A percentile compares a stretch with the other conserved stretches of the same genome.
phyloP scores from a whole-genome alignment of 1,284 basidiomycete species.

The Pseudozyma tsukubaensis region DNA sequence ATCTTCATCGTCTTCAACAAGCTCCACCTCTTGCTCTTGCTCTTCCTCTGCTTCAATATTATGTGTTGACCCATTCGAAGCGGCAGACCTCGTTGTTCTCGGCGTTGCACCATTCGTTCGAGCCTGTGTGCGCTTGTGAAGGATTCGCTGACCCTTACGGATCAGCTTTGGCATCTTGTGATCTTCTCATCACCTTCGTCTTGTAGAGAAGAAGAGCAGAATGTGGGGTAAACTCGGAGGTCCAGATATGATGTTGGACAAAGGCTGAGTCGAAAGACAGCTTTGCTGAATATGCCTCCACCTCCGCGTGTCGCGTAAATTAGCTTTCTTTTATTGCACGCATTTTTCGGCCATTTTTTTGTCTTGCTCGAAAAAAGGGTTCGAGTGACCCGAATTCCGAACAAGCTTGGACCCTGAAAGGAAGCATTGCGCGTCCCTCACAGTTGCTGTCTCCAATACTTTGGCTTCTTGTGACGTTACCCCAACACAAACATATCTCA shows the following conservation, averaged over 20 bases:
- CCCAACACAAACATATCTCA: conserved; percentile 1
- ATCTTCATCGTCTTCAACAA: conserved; percentile 3
- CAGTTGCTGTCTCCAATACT: conserved; percentile 11
- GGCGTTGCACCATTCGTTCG: conserved; percentile 16
- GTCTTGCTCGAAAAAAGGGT: too few relatives aligned
- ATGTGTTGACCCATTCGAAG: too few relatives aligned
- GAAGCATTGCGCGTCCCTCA: too few relatives aligned
- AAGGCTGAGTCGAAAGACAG: conserved; percentile 19
- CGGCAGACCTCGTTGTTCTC: background rate
- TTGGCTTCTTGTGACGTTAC: too few relatives aligned
- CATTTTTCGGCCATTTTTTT: conserved; percentile 12
- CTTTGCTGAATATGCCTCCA: conserved; percentile 23
- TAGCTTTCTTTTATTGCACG: background rate
- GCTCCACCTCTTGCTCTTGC: conserved; percentile 1
- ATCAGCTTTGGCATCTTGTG: conserved; percentile 43
- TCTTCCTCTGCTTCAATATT: conserved; percentile 4
- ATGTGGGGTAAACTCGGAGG: background rate
- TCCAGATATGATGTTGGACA: too few relatives aligned
- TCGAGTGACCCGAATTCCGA: conserved; percentile 23
- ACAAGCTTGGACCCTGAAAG: too few relatives aligned
- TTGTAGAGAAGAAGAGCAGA: background rate
- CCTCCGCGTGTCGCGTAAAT: conserved; percentile 20
- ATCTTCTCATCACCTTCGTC: conserved; percentile 6
- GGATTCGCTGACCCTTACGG: conserved; percentile 47
- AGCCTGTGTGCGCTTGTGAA: conserved; percentile 30